These are phyloP conservation scores for Neonectria hederae DNA, from an alignment of 2,329 filamentous ascomycete species.

Conservation along the genomic window DNA sequence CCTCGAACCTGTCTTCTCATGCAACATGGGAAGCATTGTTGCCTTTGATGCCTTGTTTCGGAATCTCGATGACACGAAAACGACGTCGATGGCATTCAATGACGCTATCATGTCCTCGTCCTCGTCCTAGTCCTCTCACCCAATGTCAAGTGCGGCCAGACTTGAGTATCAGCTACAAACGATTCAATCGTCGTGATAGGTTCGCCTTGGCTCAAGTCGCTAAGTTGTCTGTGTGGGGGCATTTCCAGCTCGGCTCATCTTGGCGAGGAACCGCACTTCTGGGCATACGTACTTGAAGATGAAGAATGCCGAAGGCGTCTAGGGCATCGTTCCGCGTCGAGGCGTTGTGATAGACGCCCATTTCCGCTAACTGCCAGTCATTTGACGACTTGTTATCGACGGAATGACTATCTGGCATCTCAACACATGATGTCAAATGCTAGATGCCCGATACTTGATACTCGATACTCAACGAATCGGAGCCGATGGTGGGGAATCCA, in stretches of 20 bases:
- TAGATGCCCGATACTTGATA: not conserved
- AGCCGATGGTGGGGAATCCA: constrained; percentile 9
- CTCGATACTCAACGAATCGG: not conserved
- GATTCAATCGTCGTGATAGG: not conserved
- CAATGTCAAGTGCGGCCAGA: not conserved
- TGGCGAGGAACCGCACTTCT: not conserved
- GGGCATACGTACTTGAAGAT: not conserved
- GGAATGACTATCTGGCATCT: not conserved
- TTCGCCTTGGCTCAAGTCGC: not conserved
- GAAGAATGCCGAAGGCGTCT: not conserved
- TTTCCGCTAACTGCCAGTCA: not conserved
- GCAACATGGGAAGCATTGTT: not conserved
- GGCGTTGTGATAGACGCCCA: not conserved
- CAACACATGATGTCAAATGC: not conserved
- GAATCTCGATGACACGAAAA: not conserved
- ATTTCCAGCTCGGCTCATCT: not conserved
- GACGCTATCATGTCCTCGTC: not conserved
- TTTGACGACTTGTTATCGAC: not conserved
- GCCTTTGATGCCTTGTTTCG: not conserved
- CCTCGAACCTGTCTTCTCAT: not conserved
- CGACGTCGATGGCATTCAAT: not conserved
- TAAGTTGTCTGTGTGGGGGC: constrained; percentile 1
- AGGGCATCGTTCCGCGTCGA: not conserved
- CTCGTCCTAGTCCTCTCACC: not conserved
- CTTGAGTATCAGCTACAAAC: not conserved